Base-by-base conservation (phyloP, 805 yeast genomes). In the Suhomyces tanzawaensis region DNA sequence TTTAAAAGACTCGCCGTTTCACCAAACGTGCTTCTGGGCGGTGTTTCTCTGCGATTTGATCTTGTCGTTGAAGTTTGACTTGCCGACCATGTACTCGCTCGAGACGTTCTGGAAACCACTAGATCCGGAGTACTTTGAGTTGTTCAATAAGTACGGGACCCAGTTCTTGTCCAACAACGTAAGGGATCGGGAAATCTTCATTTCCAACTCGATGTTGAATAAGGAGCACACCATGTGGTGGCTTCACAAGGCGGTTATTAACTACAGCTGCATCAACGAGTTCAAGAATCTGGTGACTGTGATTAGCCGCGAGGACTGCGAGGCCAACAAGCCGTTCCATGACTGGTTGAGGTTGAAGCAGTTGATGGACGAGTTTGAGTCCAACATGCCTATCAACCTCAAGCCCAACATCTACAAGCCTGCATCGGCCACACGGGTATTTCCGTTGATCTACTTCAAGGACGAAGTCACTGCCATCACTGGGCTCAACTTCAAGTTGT, bases 11-110 rank as follows among this genome's bases (percentile, higher is more conserved):
- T 58, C 64, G 1, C 62, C 59, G 4, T 63, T 66, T 34, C 53
- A 57, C 34, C 55, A 53, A 27, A 48, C 61, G 22, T 61, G 70
- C 34, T 62, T 64, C 40, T 64, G 71, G 70, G 61, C 62, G 2
- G 55, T 62, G 42, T 55, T 57, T 38, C 42, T 55, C 3, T 60
- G 68, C 37, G 72, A 66, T 42, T 53, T 62, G 38, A 55, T 64
- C 4, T 44, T 62, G 27, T 62, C 70, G 2, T 42, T 63, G 25
- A 64, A 64, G 37, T 57, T 55, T 37, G 53, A 48, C 32, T 37
- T 45, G 13, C 65, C 71, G 11, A 52, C 48, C 26, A 60, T 59
- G 58, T 64, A 56, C 34, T 58, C 69, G 1, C 47, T 58, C 5
- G 57, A 57, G 5, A 45, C 44, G 14, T 52, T 55, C 34, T 67